Percentiles rank a stretch among this genome's conserved stretches.
Conservation (phyloP, 805 yeast species). For the Debaryomyces castellii region DNA sequence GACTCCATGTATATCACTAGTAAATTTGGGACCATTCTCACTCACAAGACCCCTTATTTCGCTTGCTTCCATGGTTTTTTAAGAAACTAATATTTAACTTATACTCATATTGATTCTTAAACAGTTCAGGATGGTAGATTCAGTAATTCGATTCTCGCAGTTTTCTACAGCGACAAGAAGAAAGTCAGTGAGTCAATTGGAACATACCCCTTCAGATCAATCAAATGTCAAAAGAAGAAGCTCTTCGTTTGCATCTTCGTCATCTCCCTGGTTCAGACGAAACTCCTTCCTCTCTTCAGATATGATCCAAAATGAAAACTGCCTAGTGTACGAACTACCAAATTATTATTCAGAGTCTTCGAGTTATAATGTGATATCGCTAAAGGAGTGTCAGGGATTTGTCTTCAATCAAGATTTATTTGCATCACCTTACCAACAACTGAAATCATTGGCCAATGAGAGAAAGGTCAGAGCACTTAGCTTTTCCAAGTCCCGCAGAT, state of each 20-base stretch:
- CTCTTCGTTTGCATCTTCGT: slow-evolving; percentile 33
- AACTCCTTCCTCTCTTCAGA: slow-evolving; percentile 55
- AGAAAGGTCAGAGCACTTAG: slow-evolving; percentile 25
- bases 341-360: slow-evolving; percentile 28
- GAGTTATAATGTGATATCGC: slow-evolving; percentile 39
- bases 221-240: slow-evolving; percentile 15
- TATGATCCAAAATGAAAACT: slow-evolving; percentile 58
- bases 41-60: neutral
- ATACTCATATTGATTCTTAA: too few species aligned
- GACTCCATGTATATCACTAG: neutral
- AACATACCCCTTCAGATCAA: slow-evolving; percentile 5
- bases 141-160: neutral
- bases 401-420: slow-evolving; percentile 75
- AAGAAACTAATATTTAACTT: neutral
- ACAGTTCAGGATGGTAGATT: slow-evolving; percentile 1
- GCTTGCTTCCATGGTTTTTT: neutral
- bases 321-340: slow-evolving; percentile 50
- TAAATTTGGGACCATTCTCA: slow-evolving; percentile 1
- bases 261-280: slow-evolving; percentile 56
- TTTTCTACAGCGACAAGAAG: neutral
- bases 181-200: neutral
- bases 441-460: slow-evolving; percentile 34
- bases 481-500: slow-evolving; percentile 13
- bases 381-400: slow-evolving; percentile 71
- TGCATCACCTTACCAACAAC: slow-evolving; percentile 70